phyloP scores from a whole-genome alignment of 768 basidiomycete species.

The Crepidotus variabilis region DNA sequence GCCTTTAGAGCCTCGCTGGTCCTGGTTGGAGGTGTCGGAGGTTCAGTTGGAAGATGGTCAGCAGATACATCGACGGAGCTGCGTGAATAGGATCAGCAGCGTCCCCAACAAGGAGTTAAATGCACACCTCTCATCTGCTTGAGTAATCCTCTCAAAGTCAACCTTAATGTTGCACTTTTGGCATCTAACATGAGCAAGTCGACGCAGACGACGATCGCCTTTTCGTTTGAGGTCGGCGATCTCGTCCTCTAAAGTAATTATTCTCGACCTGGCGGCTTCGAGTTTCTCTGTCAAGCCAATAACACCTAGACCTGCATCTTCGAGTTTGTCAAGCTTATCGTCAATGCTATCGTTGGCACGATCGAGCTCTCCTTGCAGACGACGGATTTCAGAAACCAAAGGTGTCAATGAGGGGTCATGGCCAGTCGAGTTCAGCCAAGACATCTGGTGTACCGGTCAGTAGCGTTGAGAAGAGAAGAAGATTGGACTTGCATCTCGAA shows the following conservation, averaged over 20 bases:
- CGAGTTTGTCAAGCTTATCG: conserved; percentile 82
- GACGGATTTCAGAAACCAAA: conserved; percentile 65
- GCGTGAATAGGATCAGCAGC: conserved; percentile 6
- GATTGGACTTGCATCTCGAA: conserved; percentile 62
- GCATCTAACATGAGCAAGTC: conserved; percentile 61
- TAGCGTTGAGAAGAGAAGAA: conserved; percentile 3
- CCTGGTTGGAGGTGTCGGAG: conserved; percentile 65
- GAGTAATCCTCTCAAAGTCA: conserved; percentile 40
- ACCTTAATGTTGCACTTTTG: conserved; percentile 66
- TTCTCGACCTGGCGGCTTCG: conserved; percentile 62
- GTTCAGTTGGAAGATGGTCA: conserved; percentile 47
- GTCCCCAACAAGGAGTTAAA: background rate
- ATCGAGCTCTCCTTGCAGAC: conserved; percentile 73
- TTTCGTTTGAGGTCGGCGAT: conserved; percentile 58
- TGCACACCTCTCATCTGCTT: conserved; percentile 61
- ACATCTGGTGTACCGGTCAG: conserved; percentile 45
- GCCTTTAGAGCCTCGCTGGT: conserved; percentile 61
- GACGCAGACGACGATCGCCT: conserved; percentile 64
- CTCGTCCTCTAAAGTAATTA: conserved; percentile 61
- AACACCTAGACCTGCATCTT: conserved; percentile 74
- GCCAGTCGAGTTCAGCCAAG: conserved; percentile 66
- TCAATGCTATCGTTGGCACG: conserved; percentile 83
- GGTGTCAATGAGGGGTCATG: conserved; percentile 57
- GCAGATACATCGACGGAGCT: conserved; percentile 54
- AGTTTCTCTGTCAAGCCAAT: conserved; percentile 68